Evolutionary conservation across 768 basidiomycete species (phyloP), one percentile per base, ranked within the genome.

Genomic region (Leucosporidium yakuticum): DNA sequence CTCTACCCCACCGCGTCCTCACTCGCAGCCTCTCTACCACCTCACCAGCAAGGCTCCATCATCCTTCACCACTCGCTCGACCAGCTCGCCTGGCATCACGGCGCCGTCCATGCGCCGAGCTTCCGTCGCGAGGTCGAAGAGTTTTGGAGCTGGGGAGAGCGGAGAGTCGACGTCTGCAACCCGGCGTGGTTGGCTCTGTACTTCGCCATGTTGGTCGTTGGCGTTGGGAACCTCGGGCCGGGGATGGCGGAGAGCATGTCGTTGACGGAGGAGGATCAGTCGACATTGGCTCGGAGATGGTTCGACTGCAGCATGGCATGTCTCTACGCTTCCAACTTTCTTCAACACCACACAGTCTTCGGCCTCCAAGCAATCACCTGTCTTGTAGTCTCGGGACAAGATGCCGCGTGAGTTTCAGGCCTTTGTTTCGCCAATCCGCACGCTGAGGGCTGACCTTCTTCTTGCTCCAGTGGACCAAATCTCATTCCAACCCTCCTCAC

Each of bases 91-190:
- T 67, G 66, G 66, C 55, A 29, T 9, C 60, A 67, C 55, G 54
- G 25, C 5, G 25, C 25, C 14, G 34, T 67, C 4, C 66, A 67
- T 27, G 60, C 47, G 0, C 61, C 66, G 48, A 62, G 48, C 0
- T 67, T 67, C 39, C 54, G 56, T 4, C 48, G 55, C 6, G 66
- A 67, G 36, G 61, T 53, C 20, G 55, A 31, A 19, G 61, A 67
- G 55, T 62, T 67, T 23, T 53, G 19, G 27, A 6, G 17, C 2
- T 36, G n/a, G 36, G 48, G 23, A 14, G 61, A 62, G 17, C 4
- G 20, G 27, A 7, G 66, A 5, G 5, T 67, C 2, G 55, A 67
- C 0, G 4, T 29, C 60, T 47, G 32, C 11, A 51, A 29, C 36
- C 60, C 60, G 32, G 60, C 65, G 31, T 67, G 60, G 60, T n/a